These are phyloP conservation scores for Coelastrella sp. DNA, from an alignment of 139 green algal species.

Conservation along the genomic window DNA sequence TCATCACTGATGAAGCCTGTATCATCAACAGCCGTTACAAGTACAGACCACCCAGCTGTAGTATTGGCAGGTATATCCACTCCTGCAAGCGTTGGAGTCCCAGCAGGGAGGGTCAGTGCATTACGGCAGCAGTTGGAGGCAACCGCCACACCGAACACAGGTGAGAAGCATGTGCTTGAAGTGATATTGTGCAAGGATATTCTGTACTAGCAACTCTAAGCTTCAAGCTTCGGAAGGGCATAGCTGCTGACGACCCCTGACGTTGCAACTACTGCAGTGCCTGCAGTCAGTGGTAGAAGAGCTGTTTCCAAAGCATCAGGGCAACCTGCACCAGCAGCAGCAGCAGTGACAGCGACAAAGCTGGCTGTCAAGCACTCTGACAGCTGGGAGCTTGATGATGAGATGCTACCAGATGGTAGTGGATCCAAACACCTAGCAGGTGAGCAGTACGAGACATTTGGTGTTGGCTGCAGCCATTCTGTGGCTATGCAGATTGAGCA, in stretches of 20 bases:
- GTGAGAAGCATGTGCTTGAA: no score
- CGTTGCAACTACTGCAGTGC: background rate
- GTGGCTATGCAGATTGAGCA: no score
- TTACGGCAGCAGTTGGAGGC: background rate
- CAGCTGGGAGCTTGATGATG: slow-evolving; percentile 44
- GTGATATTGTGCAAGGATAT: no score
- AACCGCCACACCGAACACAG: background rate
- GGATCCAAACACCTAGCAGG: no score
- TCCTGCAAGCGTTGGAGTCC: background rate
- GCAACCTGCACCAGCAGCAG: background rate
- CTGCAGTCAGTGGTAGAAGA: background rate
- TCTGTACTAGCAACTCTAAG: no score
- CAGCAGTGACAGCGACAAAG: background rate
- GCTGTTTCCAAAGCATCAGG: background rate
- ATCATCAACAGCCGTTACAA: no score
- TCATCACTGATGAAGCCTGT: no score
- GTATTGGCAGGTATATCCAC: no score
- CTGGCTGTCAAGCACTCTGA: background rate
- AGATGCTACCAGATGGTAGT: slow-evolving; percentile 36
- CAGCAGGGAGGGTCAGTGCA: background rate
- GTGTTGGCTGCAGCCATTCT: background rate
- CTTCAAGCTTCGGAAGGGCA: no score
- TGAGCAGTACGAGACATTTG: no score
- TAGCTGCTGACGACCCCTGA: no score
- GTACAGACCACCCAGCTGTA: no score